A percentile compares a stretch with the other conserved stretches of the same genome.
These are phyloP conservation scores for Exophiala phaeomuriformis DNA, from an alignment of 2,329 filamentous ascomycete species.

Conservation along the genomic window DNA sequence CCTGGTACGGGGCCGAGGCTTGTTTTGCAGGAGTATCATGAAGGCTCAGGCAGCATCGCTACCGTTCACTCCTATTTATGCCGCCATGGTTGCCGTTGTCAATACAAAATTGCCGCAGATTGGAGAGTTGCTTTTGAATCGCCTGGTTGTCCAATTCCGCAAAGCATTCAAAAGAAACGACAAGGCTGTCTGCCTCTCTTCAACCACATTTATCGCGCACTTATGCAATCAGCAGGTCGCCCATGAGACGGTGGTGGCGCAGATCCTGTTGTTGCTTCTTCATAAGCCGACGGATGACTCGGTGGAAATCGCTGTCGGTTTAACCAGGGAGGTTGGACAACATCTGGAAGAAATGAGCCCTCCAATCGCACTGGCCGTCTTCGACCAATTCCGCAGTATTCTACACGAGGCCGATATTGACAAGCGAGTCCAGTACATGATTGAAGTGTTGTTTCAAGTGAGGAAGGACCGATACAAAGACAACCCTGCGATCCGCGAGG, in stretches of 20 bases:
- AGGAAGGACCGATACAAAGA: conserved; percentile 96
- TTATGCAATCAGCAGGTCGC: conserved; percentile 93
- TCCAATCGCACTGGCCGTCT: conserved; percentile 79
- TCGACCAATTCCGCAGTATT: conserved; percentile 92
- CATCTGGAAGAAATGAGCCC: conserved; percentile 93
- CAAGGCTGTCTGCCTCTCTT: conserved; percentile 88
- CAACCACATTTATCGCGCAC: conserved; percentile 90
- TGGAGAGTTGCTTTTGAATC: conserved; percentile 78
- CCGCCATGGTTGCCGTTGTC: conserved; percentile 89
- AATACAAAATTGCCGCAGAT: conserved; percentile 96
- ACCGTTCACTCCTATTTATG: conserved; percentile 93
- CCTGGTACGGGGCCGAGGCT: conserved; percentile 75
- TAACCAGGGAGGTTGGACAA: conserved; percentile 87
- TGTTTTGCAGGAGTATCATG: conserved; percentile 96
- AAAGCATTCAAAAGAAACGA: conserved; percentile 96
- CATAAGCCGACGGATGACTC: conserved; percentile 96
- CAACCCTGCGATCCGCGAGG: conserved; percentile 81
- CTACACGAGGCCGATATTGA: conserved; percentile 95
- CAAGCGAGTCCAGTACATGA: conserved; percentile 98
- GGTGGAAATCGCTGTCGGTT: conserved; percentile 90
- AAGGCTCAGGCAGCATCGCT: conserved; percentile 94
- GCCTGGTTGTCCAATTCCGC: conserved; percentile 83
- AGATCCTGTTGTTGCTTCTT: conserved; percentile 84
- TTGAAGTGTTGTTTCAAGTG: conserved; percentile 94
- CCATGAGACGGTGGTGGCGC: conserved; percentile 85